A percentile compares a stretch with the other conserved stretches of the same genome.
Conservation (phyloP, 176 grass and related monocot species). For the Canna indica region DNA sequence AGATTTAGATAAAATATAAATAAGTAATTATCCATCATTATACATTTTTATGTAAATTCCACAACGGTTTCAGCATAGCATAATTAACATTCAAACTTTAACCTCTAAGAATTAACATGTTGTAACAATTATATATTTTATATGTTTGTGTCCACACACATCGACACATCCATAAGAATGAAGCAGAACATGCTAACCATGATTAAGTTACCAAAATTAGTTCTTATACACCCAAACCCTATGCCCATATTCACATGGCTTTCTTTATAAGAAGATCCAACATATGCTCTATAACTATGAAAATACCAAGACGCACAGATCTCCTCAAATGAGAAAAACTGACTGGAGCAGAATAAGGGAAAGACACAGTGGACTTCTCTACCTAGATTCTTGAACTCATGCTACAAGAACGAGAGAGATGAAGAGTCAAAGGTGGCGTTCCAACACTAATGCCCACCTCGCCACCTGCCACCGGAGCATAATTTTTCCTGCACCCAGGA, state of each 20-base stretch:
- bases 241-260: constrained; percentile 55
- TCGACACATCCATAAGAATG: not conserved
- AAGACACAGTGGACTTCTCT: constrained; percentile 17
- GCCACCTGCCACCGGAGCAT: constrained; percentile 34
- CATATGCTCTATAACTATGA: constrained; percentile 1
- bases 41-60: not conserved
- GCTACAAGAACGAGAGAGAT: constrained; percentile 73
- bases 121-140: not conserved
- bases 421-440: constrained; percentile 29
- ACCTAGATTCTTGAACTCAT: constrained; percentile 68
- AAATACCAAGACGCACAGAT: constrained; percentile 28
- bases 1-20: not conserved
- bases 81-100: not conserved
- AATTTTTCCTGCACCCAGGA: constrained; percentile 91
- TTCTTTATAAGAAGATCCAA: constrained; percentile 50
- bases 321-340: constrained; percentile 24
- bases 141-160: not conserved
- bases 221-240: constrained; percentile 25
- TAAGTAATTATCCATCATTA: not conserved
- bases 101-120: not conserved
- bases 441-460: constrained; percentile 24
- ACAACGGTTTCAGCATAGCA: not conserved
- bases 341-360: constrained; percentile 21
- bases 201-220: constrained; percentile 6
- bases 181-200: not conserved